Base-by-base conservation (phyloP, 371 early-diverging fungal genomes). In the Rhizopus stolonifer region DNA sequence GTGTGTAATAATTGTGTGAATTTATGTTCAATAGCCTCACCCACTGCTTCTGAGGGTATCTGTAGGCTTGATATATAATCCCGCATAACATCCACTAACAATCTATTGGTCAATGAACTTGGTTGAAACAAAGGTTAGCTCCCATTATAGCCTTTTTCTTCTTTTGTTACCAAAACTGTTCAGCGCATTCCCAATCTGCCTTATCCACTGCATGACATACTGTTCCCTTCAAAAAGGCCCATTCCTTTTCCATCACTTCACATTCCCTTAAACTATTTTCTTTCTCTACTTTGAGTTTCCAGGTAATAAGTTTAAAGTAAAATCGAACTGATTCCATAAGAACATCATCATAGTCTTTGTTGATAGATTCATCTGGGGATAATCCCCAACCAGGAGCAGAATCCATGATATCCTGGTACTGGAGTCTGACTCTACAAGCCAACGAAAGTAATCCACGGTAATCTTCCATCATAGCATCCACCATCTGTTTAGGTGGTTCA, bases 381-480 rank as follows among this genome's bases (percentile, higher is more conserved):
- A 88, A 63, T 43, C 80, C 74, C 91, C 92, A 92, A n/a, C 85
- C 88, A 19, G 78, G 71, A 6, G 75, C 84, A 4, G 84, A 84
- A 19, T 66, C 70, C 4, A 84, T 80, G 17, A 93, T 61, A 33
- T 81, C 80, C 17, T 81, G 72, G 51, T 87, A 88, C 42, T 87
- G 79, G 46, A 74, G 75, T 56, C 88, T 89, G 46, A 91, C 84
- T 52, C 80, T 57, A 58, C 88, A 87, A 0, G 91, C 91, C 26
- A 89, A 60, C 0, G 78, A 64, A n/a, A 93, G 72, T 18, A 86
- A 74, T 11, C 84, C 83, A 31, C 86, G 82, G 55, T 88, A 87
- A 61, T 89, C 90, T 46, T 90, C 92, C 74, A 90, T 76, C 77
- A 89, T 79, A 57, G 90, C 88, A 55, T 90, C 91, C 1, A 91